phyloP scores from a whole-genome alignment of 345 rosid species.

The Linum lewisii region DNA sequence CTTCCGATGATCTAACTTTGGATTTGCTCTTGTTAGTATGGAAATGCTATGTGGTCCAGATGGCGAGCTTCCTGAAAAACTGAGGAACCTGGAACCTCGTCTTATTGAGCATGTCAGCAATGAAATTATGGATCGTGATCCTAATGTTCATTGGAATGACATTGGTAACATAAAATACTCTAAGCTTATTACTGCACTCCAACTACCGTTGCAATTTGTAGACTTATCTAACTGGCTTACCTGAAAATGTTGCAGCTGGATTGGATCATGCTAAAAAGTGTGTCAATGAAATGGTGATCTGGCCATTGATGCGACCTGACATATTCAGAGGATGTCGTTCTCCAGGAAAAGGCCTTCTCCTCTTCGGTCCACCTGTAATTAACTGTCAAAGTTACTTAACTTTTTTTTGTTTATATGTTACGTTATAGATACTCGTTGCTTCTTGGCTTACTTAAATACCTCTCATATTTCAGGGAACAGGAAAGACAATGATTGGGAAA shows the following conservation, averaged over 20 bases:
- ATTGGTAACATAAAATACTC: slow-evolving; percentile 50
- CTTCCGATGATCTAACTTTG: neutral
- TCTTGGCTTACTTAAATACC: slow-evolving; percentile 11
- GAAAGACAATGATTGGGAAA: slow-evolving; percentile 98
- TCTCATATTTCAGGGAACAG: slow-evolving; percentile 62
- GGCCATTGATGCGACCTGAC: slow-evolving; percentile 96
- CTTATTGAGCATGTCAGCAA: slow-evolving; percentile 95
- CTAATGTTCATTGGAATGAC: slow-evolving; percentile 93
- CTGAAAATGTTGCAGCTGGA: slow-evolving; percentile 53
- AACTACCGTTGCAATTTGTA: neutral
- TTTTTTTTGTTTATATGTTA: neutral
- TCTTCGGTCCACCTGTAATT: slow-evolving; percentile 92
- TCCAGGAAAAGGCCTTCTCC: slow-evolving; percentile 98
- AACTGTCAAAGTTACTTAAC: slow-evolving; percentile 1
- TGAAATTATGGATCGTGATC: slow-evolving; percentile 96
- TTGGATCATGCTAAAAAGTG: slow-evolving; percentile 98
- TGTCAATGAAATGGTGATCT: slow-evolving; percentile 97
- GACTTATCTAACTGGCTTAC: slow-evolving; percentile 18
- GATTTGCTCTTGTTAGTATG: slow-evolving; percentile 36
- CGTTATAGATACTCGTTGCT: slow-evolving; percentile 6
- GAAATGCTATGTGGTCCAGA: slow-evolving; percentile 95
- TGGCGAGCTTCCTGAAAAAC: slow-evolving; percentile 93
- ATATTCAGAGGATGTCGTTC: slow-evolving; percentile 95
- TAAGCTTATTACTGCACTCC: slow-evolving; percentile 6
- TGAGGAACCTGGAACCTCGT: slow-evolving; percentile 92